A percentile compares a stretch with the other conserved stretches of the same genome.
Conservation (phyloP, 2,329 filamentous ascomycete species). For the Sporothrix dimorphospora region DNA sequence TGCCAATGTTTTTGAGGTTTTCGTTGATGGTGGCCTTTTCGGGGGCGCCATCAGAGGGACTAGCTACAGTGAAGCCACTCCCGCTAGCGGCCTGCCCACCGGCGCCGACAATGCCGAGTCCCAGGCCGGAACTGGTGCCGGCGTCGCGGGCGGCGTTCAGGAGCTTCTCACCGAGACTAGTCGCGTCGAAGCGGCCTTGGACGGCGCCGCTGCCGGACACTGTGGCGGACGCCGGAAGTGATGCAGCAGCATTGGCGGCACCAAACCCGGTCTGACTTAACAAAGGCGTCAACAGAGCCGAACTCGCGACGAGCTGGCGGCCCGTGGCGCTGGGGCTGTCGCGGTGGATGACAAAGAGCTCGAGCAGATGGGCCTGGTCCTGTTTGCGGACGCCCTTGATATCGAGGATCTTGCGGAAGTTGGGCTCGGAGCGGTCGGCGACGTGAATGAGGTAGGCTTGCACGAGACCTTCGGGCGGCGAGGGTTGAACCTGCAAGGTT, state of each 20-base stretch:
- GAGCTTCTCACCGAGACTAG: slow-evolving; percentile 75
- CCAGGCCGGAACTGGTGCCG: slow-evolving; percentile 33
- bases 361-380: slow-evolving; percentile 80
- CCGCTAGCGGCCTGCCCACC: not conserved
- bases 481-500: slow-evolving; percentile 90
- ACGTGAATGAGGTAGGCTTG: slow-evolving; percentile 98
- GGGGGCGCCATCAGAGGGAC: slow-evolving; percentile 33
- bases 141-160: slow-evolving; percentile 84
- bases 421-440: slow-evolving; percentile 86
- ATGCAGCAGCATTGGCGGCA: slow-evolving; percentile 42
- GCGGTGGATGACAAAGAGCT: slow-evolving; percentile 80
- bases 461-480: slow-evolving; percentile 89
- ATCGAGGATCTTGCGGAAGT: slow-evolving; percentile 95
- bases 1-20: slow-evolving; percentile 92
- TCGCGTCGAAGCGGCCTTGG: slow-evolving; percentile 30
- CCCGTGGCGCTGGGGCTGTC: slow-evolving; percentile 69
- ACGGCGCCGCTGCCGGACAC: not conserved
- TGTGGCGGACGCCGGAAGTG: slow-evolving; percentile 38
- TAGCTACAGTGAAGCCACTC: slow-evolving; percentile 24
- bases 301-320: slow-evolving; percentile 70
- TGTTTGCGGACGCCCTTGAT: slow-evolving; percentile 87
- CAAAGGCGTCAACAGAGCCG: slow-evolving; percentile 71
- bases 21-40: slow-evolving; percentile 80
- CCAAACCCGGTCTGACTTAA: slow-evolving; percentile 50
- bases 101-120: slow-evolving; percentile 25